Conservation (phyloP, 306 rosid genomes). For the Dicorynia guianensis region DNA sequence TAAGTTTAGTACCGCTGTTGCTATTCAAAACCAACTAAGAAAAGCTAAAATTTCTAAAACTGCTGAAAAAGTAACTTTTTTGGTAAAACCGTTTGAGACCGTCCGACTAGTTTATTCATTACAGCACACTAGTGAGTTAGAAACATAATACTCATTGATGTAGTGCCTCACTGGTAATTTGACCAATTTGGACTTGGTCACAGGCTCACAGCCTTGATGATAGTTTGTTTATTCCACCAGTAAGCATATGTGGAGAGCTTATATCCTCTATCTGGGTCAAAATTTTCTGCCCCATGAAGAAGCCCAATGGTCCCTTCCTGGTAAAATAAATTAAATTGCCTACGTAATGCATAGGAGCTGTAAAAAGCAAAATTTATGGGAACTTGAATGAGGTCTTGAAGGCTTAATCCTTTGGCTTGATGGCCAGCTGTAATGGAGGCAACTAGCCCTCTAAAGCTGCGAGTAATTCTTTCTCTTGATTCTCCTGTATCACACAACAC, state of each 20-base stretch:
- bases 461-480: slow-evolving; percentile 61
- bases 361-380: slow-evolving; percentile 26
- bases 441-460: slow-evolving; percentile 64
- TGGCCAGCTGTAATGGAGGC: slow-evolving; percentile 69
- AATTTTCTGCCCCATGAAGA: slow-evolving; percentile 75
- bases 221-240: slow-evolving; percentile 92
- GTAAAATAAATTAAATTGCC: slow-evolving; percentile 29
- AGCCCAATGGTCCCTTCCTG: slow-evolving; percentile 95
- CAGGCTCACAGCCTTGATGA: slow-evolving; percentile 70
- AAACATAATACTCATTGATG: slow-evolving; percentile 14
- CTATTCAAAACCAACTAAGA: neutral
- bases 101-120: neutral
- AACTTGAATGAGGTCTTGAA: slow-evolving; percentile 90
- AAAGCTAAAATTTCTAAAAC: neutral
- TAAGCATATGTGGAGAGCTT: slow-evolving; percentile 85
- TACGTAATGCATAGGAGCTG: neutral
- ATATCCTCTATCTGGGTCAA: slow-evolving; percentile 72
- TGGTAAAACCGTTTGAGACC: neutral
- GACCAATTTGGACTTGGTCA: slow-evolving; percentile 72
- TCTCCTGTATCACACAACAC: slow-evolving; percentile 58
- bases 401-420: slow-evolving; percentile 78
- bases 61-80: neutral
- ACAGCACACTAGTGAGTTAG: neutral
- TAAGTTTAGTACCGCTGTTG: neutral
- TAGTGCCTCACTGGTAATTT: slow-evolving; percentile 78